Evolutionary conservation across 106 monocot genomes (phyloP), one percentile per base, ranked within the genome.

Genomic region (Cymbidium sinense): DNA sequence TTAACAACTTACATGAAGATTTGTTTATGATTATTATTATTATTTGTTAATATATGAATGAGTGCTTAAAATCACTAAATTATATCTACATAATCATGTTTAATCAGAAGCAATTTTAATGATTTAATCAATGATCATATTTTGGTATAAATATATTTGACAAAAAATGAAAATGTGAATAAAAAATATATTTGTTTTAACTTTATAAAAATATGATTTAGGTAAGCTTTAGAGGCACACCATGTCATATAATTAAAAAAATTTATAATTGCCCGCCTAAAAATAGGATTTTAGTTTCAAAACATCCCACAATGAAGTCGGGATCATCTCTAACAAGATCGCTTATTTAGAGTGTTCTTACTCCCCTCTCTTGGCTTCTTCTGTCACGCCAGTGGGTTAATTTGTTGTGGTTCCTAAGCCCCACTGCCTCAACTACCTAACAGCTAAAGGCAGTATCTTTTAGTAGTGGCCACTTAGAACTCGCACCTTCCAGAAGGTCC

Each of bases 361-460:
- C 47, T 47, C 11, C 47, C 47, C 47, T 17, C 15, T 11, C 13
- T 47, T 2, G 47, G 47, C 47, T 47, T 47, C 13, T 47, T 47
- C 15, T 47, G 37, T n/a, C 17, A 1, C 15, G 47, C 47, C 11
- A 47, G 47, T 47, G 47, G 47, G 47, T 47, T 47, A 47, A 47
- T 1, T 47, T 47, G 47, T 15, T 47, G 11, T 47, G 0, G 47
- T 13, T 2, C 47, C 47, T 47, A 47, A n/a, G n/a, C 0, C 61
- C 61, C 61, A 61, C 61, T 61, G 9, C n/a, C 61, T 61, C 9
- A 61, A 61, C n/a, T 61, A 61, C 61, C 61, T 61, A 61, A 61
- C 61, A n/a, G 5, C 21, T 12, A 47, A 47, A 7, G 41, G 69
- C 31, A 13, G 25, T 30, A 29, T 70, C 19, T 30, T 29, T 30